phyloP scores from a whole-genome alignment of 176 grass and related monocot genomes.

The Carex littledalei region DNA sequence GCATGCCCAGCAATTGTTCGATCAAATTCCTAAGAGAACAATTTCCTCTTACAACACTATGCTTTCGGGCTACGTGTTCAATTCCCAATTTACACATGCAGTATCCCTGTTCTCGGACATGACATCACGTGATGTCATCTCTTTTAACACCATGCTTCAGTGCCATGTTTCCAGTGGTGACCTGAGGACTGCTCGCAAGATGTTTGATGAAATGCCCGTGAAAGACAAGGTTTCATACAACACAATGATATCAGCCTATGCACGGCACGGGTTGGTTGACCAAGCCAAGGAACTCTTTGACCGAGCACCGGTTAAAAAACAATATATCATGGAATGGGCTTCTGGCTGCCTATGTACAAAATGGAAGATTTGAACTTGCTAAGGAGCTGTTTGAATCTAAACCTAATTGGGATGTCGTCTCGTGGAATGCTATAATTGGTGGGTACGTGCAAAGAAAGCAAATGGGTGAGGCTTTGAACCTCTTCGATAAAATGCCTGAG shows the following conservation, averaged over 20 bases:
- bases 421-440: constrained; percentile 83
- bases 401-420: constrained; percentile 64
- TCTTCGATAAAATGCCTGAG: constrained; percentile 74
- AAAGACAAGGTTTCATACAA: no score
- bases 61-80: constrained; percentile 70
- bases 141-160: constrained; percentile 74
- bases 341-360: constrained; percentile 65
- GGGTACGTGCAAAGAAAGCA: constrained; percentile 49
- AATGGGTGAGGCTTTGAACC: constrained; percentile 39
- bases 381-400: constrained; percentile 58
- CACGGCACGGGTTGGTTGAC: constrained; percentile 34
- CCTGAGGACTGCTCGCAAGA: not conserved
- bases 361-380: constrained; percentile 53
- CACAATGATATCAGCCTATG: no score
- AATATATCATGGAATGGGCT: constrained; percentile 82
- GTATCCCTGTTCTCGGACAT: constrained; percentile 50
- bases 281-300: constrained; percentile 69
- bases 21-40: constrained; percentile 49
- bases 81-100: constrained; percentile 45
- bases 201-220: no score
- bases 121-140: constrained; percentile 51
- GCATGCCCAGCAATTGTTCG: constrained; percentile 60
- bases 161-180: constrained; percentile 40
- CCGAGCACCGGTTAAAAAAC: constrained; percentile 50
- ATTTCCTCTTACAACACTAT: constrained; percentile 85